phyloP scores from a whole-genome alignment of 306 rosid species.

The Alnus rubra region DNA sequence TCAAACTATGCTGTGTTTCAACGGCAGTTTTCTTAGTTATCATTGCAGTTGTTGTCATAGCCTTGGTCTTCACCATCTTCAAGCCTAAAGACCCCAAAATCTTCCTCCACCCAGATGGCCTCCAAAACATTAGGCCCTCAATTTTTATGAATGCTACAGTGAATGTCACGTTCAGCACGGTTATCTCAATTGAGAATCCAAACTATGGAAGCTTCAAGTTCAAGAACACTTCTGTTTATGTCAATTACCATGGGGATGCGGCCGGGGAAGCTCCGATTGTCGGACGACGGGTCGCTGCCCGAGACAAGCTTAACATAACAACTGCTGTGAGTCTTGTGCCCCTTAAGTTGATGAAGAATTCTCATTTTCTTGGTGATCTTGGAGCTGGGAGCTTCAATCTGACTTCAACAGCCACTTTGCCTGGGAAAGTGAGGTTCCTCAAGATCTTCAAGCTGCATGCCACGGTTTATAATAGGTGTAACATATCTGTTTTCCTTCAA shows the following conservation, averaged over 20 bases:
- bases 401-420: conserved; percentile 30
- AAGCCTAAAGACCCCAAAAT: conserved; percentile 43
- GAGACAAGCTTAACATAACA: conserved; percentile 16
- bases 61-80: conserved; percentile 43
- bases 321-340: conserved; percentile 22
- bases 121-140: conserved; percentile 16
- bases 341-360: neutral
- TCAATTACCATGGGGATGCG: conserved; percentile 19
- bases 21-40: conserved; percentile 29
- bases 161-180: conserved; percentile 23
- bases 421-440: conserved; percentile 40
- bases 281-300: conserved; percentile 4
- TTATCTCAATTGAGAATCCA: conserved; percentile 36
- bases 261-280: conserved; percentile 29
- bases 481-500: conserved; percentile 25
- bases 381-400: conserved; percentile 35
- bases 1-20: conserved; percentile 33
- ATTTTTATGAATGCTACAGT: neutral
- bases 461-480: conserved; percentile 33
- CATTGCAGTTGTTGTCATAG: conserved; percentile 4
- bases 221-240: conserved; percentile 20
- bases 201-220: conserved; percentile 36
- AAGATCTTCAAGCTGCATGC: conserved; percentile 45
- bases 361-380: neutral
- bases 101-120: conserved; percentile 20